phyloP scores from a whole-genome alignment of 306 rosid genomes.

The Amphicarpaea edgeworthii region DNA sequence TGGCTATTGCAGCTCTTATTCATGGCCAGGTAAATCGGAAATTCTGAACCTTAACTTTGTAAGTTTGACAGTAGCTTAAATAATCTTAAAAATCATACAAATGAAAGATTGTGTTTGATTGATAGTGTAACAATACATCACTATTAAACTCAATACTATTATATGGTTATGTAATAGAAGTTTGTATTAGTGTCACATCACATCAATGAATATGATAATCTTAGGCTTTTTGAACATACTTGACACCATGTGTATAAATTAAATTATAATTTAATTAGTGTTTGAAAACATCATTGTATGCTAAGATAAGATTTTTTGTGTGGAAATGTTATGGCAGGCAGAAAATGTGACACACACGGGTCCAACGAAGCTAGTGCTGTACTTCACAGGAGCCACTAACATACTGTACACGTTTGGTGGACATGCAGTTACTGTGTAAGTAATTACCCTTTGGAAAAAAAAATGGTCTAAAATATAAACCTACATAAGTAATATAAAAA shows the following conservation, averaged over 20 bases:
- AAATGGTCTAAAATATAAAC: background rate
- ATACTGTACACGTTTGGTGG: slow-evolving; percentile 99
- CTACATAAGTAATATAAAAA: background rate
- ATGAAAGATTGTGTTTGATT: too few species aligned
- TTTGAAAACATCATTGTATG: background rate
- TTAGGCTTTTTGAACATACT: background rate
- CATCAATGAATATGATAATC: background rate
- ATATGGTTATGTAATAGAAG: background rate
- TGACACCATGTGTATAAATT: background rate
- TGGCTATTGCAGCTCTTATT: slow-evolving; percentile 68
- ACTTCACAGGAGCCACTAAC: slow-evolving; percentile 98
- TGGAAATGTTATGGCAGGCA: slow-evolving; percentile 47
- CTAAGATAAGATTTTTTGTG: background rate
- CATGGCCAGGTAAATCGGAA: slow-evolving; percentile 80
- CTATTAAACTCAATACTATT: too few species aligned
- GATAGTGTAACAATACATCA: too few species aligned
- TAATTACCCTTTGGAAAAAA: background rate
- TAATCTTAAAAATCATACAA: too few species aligned
- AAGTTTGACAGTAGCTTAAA: too few species aligned
- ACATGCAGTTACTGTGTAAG: slow-evolving; percentile 98
- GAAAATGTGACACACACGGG: slow-evolving; percentile 79
- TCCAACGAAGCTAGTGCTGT: slow-evolving; percentile 80
- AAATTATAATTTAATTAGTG: background rate
- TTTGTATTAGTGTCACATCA: background rate
- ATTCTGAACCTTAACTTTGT: background rate